Percentiles rank a stretch among this genome's conserved stretches.
These are phyloP conservation scores for Triticum urartu DNA, from an alignment of 176 grass and related monocot species.

Conservation along the genomic window DNA sequence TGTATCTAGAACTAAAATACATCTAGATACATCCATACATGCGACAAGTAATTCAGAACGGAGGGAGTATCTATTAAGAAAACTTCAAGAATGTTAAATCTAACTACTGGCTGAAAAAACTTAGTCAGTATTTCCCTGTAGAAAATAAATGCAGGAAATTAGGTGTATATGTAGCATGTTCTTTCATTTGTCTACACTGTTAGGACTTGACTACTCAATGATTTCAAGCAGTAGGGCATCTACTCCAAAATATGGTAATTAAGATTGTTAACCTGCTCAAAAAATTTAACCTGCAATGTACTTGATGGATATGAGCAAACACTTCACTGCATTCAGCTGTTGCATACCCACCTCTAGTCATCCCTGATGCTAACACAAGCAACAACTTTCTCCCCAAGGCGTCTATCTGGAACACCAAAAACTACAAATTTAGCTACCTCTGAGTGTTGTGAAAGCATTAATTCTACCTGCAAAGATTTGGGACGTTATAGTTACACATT, in stretches of 20 bases:
- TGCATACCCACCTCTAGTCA: constrained; percentile 68
- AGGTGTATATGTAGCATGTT: too few relatives aligned
- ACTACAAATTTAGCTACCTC: too few relatives aligned
- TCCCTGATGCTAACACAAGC: constrained; percentile 66
- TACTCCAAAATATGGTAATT: background rate
- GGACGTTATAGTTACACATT: too few relatives aligned
- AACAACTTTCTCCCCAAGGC: constrained; percentile 72
- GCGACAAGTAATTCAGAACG: too few relatives aligned
- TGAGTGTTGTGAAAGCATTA: too few relatives aligned
- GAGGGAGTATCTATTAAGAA: background rate
- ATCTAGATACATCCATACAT: too few relatives aligned
- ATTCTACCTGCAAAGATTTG: too few relatives aligned
- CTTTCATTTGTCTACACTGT: background rate
- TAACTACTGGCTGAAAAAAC: background rate
- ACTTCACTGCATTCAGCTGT: constrained; percentile 36
- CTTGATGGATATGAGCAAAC: constrained; percentile 45
- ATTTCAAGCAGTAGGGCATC: background rate
- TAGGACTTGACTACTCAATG: background rate
- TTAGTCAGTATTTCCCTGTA: background rate
- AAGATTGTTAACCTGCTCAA: constrained; percentile 61
- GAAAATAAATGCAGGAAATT: background rate
- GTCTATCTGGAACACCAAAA: constrained; percentile 39
- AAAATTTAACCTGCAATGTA: constrained; percentile 49
- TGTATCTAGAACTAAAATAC: too few relatives aligned
- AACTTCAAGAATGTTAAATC: background rate